Evolutionary conservation across 1,284 basidiomycete genomes (phyloP), one percentile per base, ranked within the genome.

Genomic region (Pholiota adiposa): DNA sequence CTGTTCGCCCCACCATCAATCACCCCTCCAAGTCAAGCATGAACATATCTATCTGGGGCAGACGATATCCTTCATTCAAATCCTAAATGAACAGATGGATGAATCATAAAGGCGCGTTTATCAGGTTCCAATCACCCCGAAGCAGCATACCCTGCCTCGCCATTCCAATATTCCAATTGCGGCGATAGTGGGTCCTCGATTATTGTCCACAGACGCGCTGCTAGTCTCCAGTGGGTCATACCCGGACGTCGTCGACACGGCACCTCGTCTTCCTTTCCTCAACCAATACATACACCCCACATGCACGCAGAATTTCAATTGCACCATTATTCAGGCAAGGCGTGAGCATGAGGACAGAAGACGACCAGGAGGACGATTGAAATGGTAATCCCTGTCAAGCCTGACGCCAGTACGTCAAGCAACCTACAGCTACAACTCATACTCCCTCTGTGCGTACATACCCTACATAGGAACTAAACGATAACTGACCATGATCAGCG

Each of bases 401-500:
- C 29, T 51, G 60, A 58, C 51, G 56, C 60, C 44, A 50, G 46
- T 61, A 61, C 55, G 60, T 61, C 54, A 53, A 56, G 6, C 6
- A 34, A 36, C 25, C 29, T 34, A 7, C 29, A 53, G 31, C 25
- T 11, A 11, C 29, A 31, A 31, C 14, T 38, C 36, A 7, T 9
- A 38, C 16, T 4, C 29, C 36, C 36, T 14, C 14, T 12, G 36
- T 12, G 14, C 14, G 6, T 38, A 12, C 36, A 38, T 38, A 12
- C 16, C n/a, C 9, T n/a, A 38, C 6, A 38, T 7, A 38, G 6
- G 4, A 31, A 31, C 5, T 31, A 50, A 21, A 43, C 21, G 27
- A 44, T 31, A 40, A 44, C 29, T 53, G 58, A 63, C 0, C 71
- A 75, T 50, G 70, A 70, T 0, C 65, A 74, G 8, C 54, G 36